These are phyloP conservation scores for Aphanoascus verrucosus DNA, from an alignment of 2,329 filamentous ascomycete genomes.

Conservation along the genomic window DNA sequence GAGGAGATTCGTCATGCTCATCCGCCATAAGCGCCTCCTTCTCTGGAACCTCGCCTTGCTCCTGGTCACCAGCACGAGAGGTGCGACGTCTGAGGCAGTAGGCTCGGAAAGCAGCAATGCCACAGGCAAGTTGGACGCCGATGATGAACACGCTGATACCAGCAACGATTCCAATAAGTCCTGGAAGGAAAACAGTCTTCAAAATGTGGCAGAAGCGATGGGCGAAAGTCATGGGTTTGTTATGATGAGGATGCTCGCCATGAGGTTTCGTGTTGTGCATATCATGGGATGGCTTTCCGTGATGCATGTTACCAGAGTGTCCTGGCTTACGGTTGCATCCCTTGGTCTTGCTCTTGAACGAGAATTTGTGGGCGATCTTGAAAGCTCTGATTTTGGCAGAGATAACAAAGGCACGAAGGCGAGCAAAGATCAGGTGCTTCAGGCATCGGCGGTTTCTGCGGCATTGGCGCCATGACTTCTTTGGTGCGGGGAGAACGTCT, in stretches of 20 bases:
- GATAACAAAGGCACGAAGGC: slow-evolving; percentile 31
- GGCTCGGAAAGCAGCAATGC: slow-evolving; percentile 37
- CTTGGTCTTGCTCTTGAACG: slow-evolving; percentile 26
- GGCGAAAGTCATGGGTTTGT: slow-evolving; percentile 28
- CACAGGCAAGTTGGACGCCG: slow-evolving; percentile 40
- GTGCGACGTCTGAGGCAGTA: slow-evolving; percentile 28
- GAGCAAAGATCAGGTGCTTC: slow-evolving; percentile 29
- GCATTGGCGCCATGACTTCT: slow-evolving; percentile 35
- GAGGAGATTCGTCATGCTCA: slow-evolving; percentile 27
- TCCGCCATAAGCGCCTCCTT: slow-evolving; percentile 33
- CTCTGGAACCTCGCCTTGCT: slow-evolving; percentile 32
- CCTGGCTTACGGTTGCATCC: slow-evolving; percentile 25
- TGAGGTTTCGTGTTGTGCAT: slow-evolving; percentile 1
- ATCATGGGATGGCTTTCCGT: slow-evolving; percentile 7
- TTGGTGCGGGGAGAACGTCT: slow-evolving; percentile 28
- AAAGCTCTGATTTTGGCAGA: slow-evolving; percentile 30
- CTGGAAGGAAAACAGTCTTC: slow-evolving; percentile 37
- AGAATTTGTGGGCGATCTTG: slow-evolving; percentile 22
- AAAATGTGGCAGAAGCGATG: slow-evolving; percentile 33
- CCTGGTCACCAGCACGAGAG: slow-evolving; percentile 22
- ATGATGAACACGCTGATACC: slow-evolving; percentile 37
- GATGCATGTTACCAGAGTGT: neutral
- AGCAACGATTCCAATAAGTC: slow-evolving; percentile 37
- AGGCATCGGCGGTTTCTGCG: slow-evolving; percentile 32
- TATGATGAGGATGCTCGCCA: slow-evolving; percentile 15